Evolutionary conservation across 2,329 filamentous ascomycete genomes (phyloP).

Genomic region (Colletotrichum simmondsii): DNA sequence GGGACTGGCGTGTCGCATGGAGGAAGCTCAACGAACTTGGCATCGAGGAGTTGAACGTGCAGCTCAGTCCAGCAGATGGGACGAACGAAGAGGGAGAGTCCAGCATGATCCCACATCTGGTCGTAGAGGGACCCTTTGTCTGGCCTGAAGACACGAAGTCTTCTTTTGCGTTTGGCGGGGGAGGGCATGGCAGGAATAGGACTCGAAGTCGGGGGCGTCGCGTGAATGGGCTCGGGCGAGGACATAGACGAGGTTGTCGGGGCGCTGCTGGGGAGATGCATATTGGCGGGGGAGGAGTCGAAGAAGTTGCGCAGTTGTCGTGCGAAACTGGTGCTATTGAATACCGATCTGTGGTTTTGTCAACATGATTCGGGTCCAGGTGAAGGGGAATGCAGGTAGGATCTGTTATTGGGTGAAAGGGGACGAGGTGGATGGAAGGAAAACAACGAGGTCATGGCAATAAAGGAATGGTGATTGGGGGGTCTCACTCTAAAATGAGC

Average conservation of each 20-base stretch:
- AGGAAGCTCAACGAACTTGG: slow-evolving; percentile 55
- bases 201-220: slow-evolving; percentile 22
- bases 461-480: not conserved
- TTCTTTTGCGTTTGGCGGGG: slow-evolving; percentile 38
- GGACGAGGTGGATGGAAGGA: not conserved
- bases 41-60: slow-evolving; percentile 60
- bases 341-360: slow-evolving; percentile 33
- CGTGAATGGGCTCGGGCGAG: slow-evolving; percentile 22
- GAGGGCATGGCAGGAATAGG: not conserved
- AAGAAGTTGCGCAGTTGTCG: slow-evolving; percentile 43
- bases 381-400: not conserved
- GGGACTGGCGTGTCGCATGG: slow-evolving; percentile 55
- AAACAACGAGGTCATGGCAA: not conserved
- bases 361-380: not conserved
- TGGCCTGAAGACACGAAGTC: slow-evolving; percentile 50
- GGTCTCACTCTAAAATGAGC: slow-evolving; percentile 44
- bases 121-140: slow-evolving; percentile 63
- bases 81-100: slow-evolving; percentile 59
- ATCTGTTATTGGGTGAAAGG: not conserved
- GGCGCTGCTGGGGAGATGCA: slow-evolving; percentile 31
- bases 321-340: slow-evolving; percentile 41
- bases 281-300: slow-evolving; percentile 32
- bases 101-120: slow-evolving; percentile 60
- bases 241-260: slow-evolving; percentile 18
- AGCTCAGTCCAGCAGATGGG: slow-evolving; percentile 68